phyloP scores from a whole-genome alignment of 345 rosid genomes.

The Moricandia moricandioides region DNA sequence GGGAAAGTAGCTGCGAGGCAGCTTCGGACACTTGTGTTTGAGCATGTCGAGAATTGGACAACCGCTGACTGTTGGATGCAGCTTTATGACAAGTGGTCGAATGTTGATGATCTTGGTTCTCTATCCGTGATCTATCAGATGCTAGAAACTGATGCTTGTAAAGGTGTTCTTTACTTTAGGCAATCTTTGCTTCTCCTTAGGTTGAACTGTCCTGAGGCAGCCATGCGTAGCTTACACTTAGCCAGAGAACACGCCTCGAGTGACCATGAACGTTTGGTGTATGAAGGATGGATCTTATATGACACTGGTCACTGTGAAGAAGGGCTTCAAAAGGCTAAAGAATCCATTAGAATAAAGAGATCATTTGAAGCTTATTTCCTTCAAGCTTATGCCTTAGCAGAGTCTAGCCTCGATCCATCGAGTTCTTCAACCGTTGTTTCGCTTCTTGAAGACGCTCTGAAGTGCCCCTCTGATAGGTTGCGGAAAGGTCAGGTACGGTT shows the following conservation, averaged over 20 bases:
- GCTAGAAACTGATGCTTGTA: constrained; percentile 91
- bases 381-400: constrained; percentile 95
- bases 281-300: constrained; percentile 73
- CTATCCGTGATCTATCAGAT: constrained; percentile 95
- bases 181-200: constrained; percentile 46
- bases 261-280: constrained; percentile 86
- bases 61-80: constrained; percentile 98
- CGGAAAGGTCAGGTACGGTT: constrained; percentile 92
- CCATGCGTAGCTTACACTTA: constrained; percentile 89
- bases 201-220: constrained; percentile 92
- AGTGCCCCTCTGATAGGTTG: constrained; percentile 93
- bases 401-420: constrained; percentile 77
- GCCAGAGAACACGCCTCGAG: constrained; percentile 81
- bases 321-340: constrained; percentile 84
- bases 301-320: constrained; percentile 83
- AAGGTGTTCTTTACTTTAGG: constrained; percentile 84
- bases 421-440: constrained; percentile 77
- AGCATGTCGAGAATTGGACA: constrained; percentile 85
- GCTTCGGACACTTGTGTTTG: constrained; percentile 75
- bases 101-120: constrained; percentile 54
- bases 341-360: constrained; percentile 68
- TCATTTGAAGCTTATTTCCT: constrained; percentile 98
- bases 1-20: constrained; percentile 89
- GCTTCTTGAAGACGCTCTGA: constrained; percentile 86
- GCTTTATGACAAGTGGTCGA: constrained; percentile 71